Conservation (phyloP, 306 rosid genomes). For the Trichosanthes truncata region DNA sequence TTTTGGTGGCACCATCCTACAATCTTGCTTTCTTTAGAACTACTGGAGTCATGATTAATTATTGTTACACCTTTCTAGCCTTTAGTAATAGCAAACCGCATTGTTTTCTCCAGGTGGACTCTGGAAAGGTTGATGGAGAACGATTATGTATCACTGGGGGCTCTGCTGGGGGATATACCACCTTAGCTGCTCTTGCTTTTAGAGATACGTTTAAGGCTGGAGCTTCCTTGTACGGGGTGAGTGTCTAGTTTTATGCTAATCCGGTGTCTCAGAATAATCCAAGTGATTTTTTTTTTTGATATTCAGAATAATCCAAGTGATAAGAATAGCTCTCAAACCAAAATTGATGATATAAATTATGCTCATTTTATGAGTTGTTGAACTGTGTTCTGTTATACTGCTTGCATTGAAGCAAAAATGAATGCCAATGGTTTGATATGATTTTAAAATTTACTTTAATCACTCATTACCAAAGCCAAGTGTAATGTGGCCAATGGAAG, state of each 20-base stretch:
- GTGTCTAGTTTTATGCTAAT: constrained; percentile 28
- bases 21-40: neutral
- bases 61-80: neutral
- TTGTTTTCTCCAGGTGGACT: constrained; percentile 46
- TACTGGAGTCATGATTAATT: constrained; percentile 8
- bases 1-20: constrained; percentile 48
- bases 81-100: neutral
- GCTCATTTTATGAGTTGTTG: neutral
- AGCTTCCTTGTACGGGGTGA: constrained; percentile 85
- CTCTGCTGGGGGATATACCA: constrained; percentile 97
- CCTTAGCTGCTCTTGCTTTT: constrained; percentile 89
- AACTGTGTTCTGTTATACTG: neutral
- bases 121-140: constrained; percentile 71
- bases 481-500: neutral
- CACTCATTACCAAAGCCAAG: neutral
- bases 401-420: neutral
- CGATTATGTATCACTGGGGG: constrained; percentile 82
- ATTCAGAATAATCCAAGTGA: neutral
- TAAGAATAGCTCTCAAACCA: neutral
- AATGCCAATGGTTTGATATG: neutral
- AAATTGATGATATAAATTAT: neutral
- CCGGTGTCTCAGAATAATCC: neutral
- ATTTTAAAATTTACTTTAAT: neutral
- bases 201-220: constrained; percentile 72
- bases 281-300: too few relatives aligned